Evolutionary conservation across 2,329 filamentous ascomycete genomes (phyloP).

Genomic region (Beauveria bassiana): DNA sequence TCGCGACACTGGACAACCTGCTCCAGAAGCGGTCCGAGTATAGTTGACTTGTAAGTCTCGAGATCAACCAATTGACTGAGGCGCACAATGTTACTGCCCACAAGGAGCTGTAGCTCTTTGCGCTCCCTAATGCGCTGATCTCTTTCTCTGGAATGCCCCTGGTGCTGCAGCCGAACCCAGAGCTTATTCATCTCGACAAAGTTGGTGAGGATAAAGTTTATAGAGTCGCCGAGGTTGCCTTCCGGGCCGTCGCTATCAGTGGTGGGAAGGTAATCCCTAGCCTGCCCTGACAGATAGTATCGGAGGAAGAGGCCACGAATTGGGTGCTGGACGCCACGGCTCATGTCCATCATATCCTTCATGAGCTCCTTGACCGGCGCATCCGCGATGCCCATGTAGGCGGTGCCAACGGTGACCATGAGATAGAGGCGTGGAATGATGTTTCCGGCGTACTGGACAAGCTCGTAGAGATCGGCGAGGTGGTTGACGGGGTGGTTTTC

Average conservation of each 20-base stretch:
- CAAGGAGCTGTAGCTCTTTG: conserved; percentile 88
- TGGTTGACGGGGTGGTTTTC: conserved; percentile 98
- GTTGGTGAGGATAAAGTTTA: conserved; percentile 96
- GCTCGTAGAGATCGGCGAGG: conserved; percentile 93
- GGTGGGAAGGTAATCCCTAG: conserved; percentile 76
- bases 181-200: conserved; percentile 99
- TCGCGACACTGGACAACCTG: conserved; percentile 98
- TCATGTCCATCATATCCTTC: conserved; percentile 99
- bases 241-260: conserved; percentile 84
- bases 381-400: conserved; percentile 98
- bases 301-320: conserved; percentile 90
- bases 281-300: conserved; percentile 94
- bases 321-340: conserved; percentile 91
- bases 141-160: conserved; percentile 90
- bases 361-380: conserved; percentile 99
- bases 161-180: conserved; percentile 95
- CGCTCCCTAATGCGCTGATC: conserved; percentile 91
- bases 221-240: conserved; percentile 92
- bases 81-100: conserved; percentile 92
- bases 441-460: conserved; percentile 96
- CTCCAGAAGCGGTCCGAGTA: conserved; percentile 81
- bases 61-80: conserved; percentile 93
- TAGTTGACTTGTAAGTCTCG: conserved; percentile 85
- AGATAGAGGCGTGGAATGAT: conserved; percentile 94
- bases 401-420: conserved; percentile 98